phyloP scores from a whole-genome alignment of 2,329 filamentous ascomycete genomes.

The Fusarium albidum region DNA sequence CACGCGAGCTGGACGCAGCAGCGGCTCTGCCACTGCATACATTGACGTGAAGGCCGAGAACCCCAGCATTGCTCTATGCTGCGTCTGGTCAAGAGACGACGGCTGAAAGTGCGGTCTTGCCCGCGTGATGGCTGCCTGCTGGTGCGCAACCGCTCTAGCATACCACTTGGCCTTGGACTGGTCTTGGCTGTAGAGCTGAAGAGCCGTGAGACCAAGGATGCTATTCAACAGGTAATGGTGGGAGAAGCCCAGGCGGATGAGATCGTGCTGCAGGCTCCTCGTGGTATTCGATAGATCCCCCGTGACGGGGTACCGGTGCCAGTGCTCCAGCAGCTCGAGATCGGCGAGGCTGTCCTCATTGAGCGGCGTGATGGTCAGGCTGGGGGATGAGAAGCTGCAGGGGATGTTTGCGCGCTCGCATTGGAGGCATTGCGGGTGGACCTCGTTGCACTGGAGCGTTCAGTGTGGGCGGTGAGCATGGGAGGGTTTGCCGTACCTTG shows the following conservation, averaged over 20 bases:
- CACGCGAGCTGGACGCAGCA: neutral
- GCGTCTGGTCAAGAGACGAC: neutral
- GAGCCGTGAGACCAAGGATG: conserved; percentile 2
- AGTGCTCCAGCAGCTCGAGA: conserved; percentile 7
- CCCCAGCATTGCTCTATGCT: neutral
- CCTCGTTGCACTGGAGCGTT: conserved; percentile 5
- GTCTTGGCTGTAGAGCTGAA: conserved; percentile 5
- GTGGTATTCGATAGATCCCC: too few relatives aligned
- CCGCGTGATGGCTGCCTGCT: conserved; percentile 2
- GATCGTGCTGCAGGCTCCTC: neutral
- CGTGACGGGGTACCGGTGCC: neutral
- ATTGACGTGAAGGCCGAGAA: conserved; percentile 2
- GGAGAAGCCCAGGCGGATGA: conserved; percentile 3
- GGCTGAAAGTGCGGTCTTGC: conserved; percentile 4
- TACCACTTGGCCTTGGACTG: conserved; percentile 1
- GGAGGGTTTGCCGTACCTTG: neutral
- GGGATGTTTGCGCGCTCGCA: neutral
- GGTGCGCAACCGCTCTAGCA: conserved; percentile 1
- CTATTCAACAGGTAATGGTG: conserved; percentile 8
- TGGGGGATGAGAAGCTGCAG: conserved; percentile 1
- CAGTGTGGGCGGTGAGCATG: neutral
- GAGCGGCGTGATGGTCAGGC: neutral
- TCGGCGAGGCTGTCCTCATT: conserved; percentile 6
- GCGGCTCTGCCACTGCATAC: neutral
- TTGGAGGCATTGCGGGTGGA: conserved; percentile 1